phyloP scores from a whole-genome alignment of 805 yeast genomes.

The Kazachstania kunashirensis region DNA sequence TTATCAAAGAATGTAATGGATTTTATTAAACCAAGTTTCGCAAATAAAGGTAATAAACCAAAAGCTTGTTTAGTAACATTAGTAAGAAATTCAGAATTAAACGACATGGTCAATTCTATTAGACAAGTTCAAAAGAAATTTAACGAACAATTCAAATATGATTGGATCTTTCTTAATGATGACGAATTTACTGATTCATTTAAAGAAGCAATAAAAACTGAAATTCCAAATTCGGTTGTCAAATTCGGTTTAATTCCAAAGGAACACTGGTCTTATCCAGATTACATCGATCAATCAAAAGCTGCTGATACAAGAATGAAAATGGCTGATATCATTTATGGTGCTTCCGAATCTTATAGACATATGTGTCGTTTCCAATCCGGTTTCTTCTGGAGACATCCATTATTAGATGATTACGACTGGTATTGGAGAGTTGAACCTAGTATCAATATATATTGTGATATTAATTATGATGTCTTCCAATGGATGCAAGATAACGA shows the following conservation, averaged over 20 bases:
- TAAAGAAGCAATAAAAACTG: constrained; percentile 33
- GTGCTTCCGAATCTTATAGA: constrained; percentile 65
- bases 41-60: constrained; percentile 16
- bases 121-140: constrained; percentile 70
- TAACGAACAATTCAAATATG: constrained; percentile 66
- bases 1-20: constrained; percentile 6
- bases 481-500: constrained; percentile 68
- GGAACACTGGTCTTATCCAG: constrained; percentile 85
- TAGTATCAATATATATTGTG: constrained; percentile 61
- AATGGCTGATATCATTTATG: constrained; percentile 52
- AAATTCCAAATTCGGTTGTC: constrained; percentile 52
- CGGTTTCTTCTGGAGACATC: constrained; percentile 74
- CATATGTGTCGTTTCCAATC: constrained; percentile 88
- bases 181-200: constrained; percentile 2
- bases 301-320: constrained; percentile 55
- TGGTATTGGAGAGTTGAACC: constrained; percentile 96
- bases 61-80: constrained; percentile 41
- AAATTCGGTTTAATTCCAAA: constrained; percentile 42
- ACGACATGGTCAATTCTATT: constrained; percentile 50
- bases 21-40: constrained; percentile 14
- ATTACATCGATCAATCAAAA: constrained; percentile 60
- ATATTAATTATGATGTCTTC: constrained; percentile 71
- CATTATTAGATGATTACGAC: constrained; percentile 54
- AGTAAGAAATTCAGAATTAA: constrained; percentile 59
- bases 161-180: constrained; percentile 90